Percentiles rank a stretch among this genome's conserved stretches.
These are phyloP conservation scores for Pleurozium schreberi DNA, from an alignment of 225 moss, liverwort and hornwort species.

Conservation along the genomic window DNA sequence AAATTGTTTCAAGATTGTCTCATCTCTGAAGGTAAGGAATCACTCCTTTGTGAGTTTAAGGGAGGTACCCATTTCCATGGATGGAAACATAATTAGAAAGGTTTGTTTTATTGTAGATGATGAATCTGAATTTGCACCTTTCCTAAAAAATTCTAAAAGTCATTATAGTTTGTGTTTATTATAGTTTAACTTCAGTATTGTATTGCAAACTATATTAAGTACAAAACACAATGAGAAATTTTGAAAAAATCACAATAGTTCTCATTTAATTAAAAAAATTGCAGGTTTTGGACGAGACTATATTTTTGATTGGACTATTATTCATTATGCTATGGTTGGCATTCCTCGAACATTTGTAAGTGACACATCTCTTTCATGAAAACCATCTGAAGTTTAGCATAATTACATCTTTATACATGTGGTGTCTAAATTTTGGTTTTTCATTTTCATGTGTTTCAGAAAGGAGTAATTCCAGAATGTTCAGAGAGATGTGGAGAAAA, in stretches of 20 bases:
- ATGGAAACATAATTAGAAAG: rapidly evolving
- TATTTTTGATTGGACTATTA: slow-evolving; percentile 6
- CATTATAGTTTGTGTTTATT: too few relatives aligned
- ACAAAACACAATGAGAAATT: background rate
- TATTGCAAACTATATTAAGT: too few relatives aligned
- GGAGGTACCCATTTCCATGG: rapidly evolving
- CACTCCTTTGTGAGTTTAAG: background rate
- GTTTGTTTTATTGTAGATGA: background rate
- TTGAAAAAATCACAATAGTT: background rate
- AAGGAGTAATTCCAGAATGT: background rate
- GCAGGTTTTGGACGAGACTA: slow-evolving; percentile 5
- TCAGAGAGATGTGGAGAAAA: background rate
- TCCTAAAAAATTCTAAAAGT: background rate
- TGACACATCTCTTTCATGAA: background rate
- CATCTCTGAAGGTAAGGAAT: background rate
- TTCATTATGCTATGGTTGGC: background rate
- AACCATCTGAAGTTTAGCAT: background rate
- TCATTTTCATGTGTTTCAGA: background rate
- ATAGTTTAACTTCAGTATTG: too few relatives aligned
- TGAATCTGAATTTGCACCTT: background rate
- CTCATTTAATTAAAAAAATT: background rate
- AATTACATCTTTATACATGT: background rate
- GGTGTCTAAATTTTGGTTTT: background rate
- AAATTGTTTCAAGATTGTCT: slow-evolving; percentile 5
- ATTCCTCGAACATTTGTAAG: slow-evolving; percentile 5